phyloP scores from a whole-genome alignment of 2,329 filamentous ascomycete genomes.

The Aspergillus floridensis region DNA sequence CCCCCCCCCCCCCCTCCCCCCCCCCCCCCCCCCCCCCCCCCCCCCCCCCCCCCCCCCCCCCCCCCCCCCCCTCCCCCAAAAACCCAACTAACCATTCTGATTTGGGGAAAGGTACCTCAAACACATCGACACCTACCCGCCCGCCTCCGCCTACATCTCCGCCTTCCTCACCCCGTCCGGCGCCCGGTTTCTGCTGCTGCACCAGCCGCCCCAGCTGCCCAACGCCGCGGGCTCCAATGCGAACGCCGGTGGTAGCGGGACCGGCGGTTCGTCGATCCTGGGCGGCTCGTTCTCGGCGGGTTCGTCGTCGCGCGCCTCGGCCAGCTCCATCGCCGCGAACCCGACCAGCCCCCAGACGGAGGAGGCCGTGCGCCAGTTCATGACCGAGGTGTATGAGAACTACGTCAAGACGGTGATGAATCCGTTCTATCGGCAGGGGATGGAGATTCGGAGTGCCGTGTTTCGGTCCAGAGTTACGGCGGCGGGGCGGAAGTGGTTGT shows the following conservation, averaged over 20 bases:
- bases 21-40: constrained; percentile 20
- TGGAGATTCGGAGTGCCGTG: constrained; percentile 79
- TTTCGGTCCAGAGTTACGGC: constrained; percentile 79
- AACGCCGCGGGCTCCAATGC: constrained; percentile 23
- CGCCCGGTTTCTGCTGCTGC: constrained; percentile 89
- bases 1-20: constrained; percentile 21
- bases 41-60: constrained; percentile 21
- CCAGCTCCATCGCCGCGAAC: constrained; percentile 75
- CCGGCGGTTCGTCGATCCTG: constrained; percentile 16
- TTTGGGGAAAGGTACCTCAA: constrained; percentile 74
- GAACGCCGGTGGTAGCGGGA: too few relatives aligned
- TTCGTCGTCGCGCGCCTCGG: constrained; percentile 48
- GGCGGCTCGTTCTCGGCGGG: constrained; percentile 24
- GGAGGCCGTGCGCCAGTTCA: constrained; percentile 93
- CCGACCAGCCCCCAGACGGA: constrained; percentile 87
- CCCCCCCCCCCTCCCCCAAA: constrained; percentile 1
- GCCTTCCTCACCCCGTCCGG: constrained; percentile 92
- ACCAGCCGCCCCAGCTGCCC: constrained; percentile 65
- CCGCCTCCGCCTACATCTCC: constrained; percentile 80
- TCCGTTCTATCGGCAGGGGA: constrained; percentile 86
- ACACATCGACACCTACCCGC: constrained; percentile 90
- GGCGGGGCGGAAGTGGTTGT: constrained; percentile 90
- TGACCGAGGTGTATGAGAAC: constrained; percentile 90
- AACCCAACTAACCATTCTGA: background rate
- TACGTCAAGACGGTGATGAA: constrained; percentile 98